phyloP scores from a whole-genome alignment of 2,329 filamentous ascomycete genomes.

The Ascochyta viciae-villosae region DNA sequence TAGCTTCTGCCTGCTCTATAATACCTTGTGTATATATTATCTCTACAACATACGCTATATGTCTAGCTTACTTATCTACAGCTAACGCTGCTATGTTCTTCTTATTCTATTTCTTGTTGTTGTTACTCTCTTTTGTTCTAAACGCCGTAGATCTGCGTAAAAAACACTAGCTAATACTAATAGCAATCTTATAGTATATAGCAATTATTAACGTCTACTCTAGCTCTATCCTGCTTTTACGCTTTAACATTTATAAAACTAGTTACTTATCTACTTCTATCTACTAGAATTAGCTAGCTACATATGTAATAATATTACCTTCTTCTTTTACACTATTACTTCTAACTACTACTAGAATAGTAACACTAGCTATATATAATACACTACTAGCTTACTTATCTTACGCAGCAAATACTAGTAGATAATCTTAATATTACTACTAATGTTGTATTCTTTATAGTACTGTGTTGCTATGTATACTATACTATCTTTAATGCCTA shows the following conservation, averaged over 20 bases:
- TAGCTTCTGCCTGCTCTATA: slow-evolving; percentile 19
- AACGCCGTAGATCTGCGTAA: slow-evolving; percentile 22
- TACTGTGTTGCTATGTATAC: too few species aligned
- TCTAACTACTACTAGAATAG: neutral
- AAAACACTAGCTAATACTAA: slow-evolving; percentile 25
- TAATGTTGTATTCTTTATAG: slow-evolving; percentile 27
- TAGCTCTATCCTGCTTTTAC: slow-evolving; percentile 15
- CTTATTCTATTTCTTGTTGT: slow-evolving; percentile 17
- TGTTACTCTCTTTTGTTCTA: slow-evolving; percentile 22
- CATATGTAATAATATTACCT: slow-evolving; percentile 20
- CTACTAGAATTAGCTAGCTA: too few species aligned
- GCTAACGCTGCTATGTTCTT: too few species aligned
- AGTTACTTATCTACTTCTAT: slow-evolving; percentile 22
- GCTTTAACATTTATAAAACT: slow-evolving; percentile 19
- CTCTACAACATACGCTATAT: slow-evolving; percentile 13
- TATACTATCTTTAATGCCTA: too few species aligned
- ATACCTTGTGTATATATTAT: slow-evolving; percentile 21
- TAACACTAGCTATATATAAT: slow-evolving; percentile 22
- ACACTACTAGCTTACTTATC: slow-evolving; percentile 30
- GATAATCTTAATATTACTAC: slow-evolving; percentile 29
- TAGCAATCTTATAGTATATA: slow-evolving; percentile 25
- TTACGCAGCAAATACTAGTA: slow-evolving; percentile 35
- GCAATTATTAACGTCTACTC: slow-evolving; percentile 19
- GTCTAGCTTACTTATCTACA: too few species aligned
- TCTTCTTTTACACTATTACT: slow-evolving; percentile 12